These are phyloP conservation scores for Berberis thunbergii DNA, from an alignment of 164 flowering plant genomes.

Conservation along the genomic window DNA sequence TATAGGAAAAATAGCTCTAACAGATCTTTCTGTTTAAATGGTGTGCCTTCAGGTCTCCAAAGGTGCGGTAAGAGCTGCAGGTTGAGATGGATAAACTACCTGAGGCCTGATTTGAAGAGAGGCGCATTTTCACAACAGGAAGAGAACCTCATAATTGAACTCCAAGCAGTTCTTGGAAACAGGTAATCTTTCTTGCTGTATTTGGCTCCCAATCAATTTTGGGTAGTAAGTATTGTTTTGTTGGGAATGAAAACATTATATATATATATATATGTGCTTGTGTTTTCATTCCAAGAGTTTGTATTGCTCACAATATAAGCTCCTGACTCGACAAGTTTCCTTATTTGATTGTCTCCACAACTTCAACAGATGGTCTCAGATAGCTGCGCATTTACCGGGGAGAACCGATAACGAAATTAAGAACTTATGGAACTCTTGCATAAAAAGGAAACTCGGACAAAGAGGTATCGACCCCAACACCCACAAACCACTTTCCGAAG, in stretches of 20 bases:
- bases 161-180: conserved; percentile 83
- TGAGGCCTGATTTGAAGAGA: conserved; percentile 84
- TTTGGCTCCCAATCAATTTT: not conserved
- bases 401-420: conserved; percentile 90
- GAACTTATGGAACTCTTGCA: conserved; percentile 88
- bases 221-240: not conserved
- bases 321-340: too few relatives aligned
- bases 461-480: conserved; percentile 87
- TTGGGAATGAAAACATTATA: too few relatives aligned
- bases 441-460: conserved; percentile 84
- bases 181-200: conserved; percentile 26
- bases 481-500: conserved; percentile 64
- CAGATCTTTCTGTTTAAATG: not conserved
- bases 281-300: too few relatives aligned
- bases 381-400: conserved; percentile 90
- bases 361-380: conserved; percentile 82
- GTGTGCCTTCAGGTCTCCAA: conserved; percentile 41
- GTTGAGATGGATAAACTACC: conserved; percentile 78
- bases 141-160: conserved; percentile 70
- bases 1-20: not conserved
- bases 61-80: conserved; percentile 91
- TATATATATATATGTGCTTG: too few relatives aligned
- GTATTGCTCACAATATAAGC: too few relatives aligned
- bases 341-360: not conserved
- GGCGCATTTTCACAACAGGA: conserved; percentile 78